phyloP scores from a whole-genome alignment of 176 grass and related monocot species.

The Phoenix roebelenii region DNA sequence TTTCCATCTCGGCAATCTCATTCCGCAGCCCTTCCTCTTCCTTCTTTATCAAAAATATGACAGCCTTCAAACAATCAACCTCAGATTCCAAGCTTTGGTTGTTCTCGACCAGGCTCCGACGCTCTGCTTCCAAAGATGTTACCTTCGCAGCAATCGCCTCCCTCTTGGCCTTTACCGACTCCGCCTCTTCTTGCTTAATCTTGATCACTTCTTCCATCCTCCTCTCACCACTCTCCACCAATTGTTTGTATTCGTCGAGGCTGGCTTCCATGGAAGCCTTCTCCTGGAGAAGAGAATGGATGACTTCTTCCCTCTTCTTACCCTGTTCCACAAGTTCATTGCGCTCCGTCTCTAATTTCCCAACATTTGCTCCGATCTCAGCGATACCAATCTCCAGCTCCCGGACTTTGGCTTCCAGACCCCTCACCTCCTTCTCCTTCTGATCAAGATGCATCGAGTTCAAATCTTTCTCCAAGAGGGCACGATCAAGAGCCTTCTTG shows the following conservation, averaged over 20 bases:
- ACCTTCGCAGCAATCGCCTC: slow-evolving; percentile 16
- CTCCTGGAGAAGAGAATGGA: slow-evolving; percentile 4
- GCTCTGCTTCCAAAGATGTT: slow-evolving; percentile 15
- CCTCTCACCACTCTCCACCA: neutral
- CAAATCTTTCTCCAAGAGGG: slow-evolving; percentile 17
- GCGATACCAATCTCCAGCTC: slow-evolving; percentile 24
- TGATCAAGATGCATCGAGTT: neutral
- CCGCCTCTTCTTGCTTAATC: slow-evolving; percentile 26
- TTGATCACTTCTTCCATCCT: slow-evolving; percentile 20
- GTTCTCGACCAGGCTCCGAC: neutral
- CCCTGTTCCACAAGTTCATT: slow-evolving; percentile 15
- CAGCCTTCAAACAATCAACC: slow-evolving; percentile 11
- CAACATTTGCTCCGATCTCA: neutral
- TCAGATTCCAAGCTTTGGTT: slow-evolving; percentile 28
- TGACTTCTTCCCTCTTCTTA: slow-evolving; percentile 13
- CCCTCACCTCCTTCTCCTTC: no score
- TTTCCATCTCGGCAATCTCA: slow-evolving; percentile 15
- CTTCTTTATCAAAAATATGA: slow-evolving; percentile 23
- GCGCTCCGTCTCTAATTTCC: slow-evolving; percentile 3
- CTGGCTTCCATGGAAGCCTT: slow-evolving; percentile 21
- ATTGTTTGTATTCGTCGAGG: slow-evolving; percentile 19
- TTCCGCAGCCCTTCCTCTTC: slow-evolving; percentile 15
- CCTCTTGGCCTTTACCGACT: slow-evolving; percentile 23
- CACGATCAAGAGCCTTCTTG: neutral
- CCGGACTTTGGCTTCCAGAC: slow-evolving; percentile 5